Base-by-base conservation (phyloP, 2,329 filamentous ascomycete species). In the Sclerotinia sclerotiorum region DNA sequence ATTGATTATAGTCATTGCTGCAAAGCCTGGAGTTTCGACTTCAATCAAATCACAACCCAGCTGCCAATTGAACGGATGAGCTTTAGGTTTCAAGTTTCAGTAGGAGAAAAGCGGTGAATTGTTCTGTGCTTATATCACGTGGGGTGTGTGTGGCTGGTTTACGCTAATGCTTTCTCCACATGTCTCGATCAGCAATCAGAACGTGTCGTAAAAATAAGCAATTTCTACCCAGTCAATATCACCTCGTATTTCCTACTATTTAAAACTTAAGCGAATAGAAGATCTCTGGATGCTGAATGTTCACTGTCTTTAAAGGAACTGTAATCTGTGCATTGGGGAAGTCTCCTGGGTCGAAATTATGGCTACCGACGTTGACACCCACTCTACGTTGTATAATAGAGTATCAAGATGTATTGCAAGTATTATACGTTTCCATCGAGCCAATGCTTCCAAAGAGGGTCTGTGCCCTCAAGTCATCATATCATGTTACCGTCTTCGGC, bases 381-480 rank as follows among this genome's bases (percentile, higher is more conserved):
- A 61, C 24, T 58, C 65, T 27, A 27, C 46, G 35, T 46, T 57
- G 21, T 67, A 62, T 32, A 62, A 27, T 6, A 67, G 65, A 54
- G 48, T 67, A n/a, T 54, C 46, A 24, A 67, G 51, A 46, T 67
- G 65, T 21, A 51, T 67, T 44, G 65, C 65, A 32, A 62, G 56
- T 21, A 67, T 55, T 11, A 67, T 67, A 39, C 65, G 65, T 6
- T 58, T 42, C 19, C 65, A 62, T 46, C 65, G 51, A 54, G 46
- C 56, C n/a, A 67, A 62, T 67, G 32, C 65, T 21, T 67, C 65
- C 17, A 55, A 55, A 62, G 65, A 67, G 39, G 65, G 56, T 42
- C 55, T 67, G 48, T 67, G 65, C 35, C 65, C 65, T 2, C 65
- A 67, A 61, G 51, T 67, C 27, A 67, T 67, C 8, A 67, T 67